Percentiles rank a stretch among this genome's conserved stretches.
Conservation (phyloP, 2,329 filamentous ascomycete species). For the Neopestalotiopsis sp. region DNA sequence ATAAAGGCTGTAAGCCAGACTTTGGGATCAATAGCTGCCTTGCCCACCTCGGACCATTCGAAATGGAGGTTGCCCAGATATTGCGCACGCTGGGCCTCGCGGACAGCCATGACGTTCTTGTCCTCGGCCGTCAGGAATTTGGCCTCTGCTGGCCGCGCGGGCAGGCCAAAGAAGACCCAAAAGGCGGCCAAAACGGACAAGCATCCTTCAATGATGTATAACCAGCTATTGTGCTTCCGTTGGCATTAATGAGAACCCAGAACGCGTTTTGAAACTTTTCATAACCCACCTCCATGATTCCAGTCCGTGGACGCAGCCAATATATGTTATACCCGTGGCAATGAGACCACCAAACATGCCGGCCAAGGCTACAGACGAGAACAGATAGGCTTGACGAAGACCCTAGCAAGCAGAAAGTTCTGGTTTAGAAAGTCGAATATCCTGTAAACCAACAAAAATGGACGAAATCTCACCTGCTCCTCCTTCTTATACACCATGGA, state of each 20-base stretch:
- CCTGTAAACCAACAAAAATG: too few relatives aligned
- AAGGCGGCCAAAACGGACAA: constrained; percentile 61
- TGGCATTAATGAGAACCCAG: not conserved
- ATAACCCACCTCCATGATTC: constrained; percentile 66
- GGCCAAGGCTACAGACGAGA: constrained; percentile 63
- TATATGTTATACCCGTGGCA: constrained; percentile 67
- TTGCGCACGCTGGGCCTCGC: constrained; percentile 50
- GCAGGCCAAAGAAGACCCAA: constrained; percentile 58
- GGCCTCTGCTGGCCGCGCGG: constrained; percentile 63
- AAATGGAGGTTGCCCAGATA: constrained; percentile 28
- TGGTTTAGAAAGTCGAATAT: too few relatives aligned
- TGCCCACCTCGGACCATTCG: constrained; percentile 57
- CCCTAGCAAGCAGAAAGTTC: constrained; percentile 35
- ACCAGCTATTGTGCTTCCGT: constrained; percentile 29
- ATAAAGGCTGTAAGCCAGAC: constrained; percentile 55
- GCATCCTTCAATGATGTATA: constrained; percentile 63
- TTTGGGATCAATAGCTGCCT: constrained; percentile 66
- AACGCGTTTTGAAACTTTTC: not conserved
- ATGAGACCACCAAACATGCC: constrained; percentile 69
- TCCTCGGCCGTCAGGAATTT: constrained; percentile 61
- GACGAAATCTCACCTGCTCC: constrained; percentile 44
- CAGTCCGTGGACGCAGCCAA: constrained; percentile 62
- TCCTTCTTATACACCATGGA: constrained; percentile 68
- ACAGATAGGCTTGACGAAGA: constrained; percentile 66
- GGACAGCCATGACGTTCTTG: constrained; percentile 38